Conservation (phyloP, 345 rosid genomes). For the Hibiscus trionum region DNA sequence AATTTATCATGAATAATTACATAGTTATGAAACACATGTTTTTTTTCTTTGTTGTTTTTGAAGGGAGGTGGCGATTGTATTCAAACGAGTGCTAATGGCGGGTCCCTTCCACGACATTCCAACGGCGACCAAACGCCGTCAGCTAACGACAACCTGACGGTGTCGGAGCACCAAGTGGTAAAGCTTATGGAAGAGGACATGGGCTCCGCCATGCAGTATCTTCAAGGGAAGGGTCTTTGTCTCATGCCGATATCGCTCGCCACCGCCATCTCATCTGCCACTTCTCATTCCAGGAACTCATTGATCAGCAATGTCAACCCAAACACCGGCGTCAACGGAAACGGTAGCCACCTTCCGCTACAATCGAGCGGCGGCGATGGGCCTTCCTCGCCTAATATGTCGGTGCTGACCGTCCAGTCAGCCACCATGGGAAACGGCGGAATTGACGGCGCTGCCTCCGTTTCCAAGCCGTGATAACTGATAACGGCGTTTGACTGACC, state of each 20-base stretch:
- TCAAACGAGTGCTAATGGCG: constrained; percentile 31
- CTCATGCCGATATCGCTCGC: constrained; percentile 95
- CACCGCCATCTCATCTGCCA: constrained; percentile 73
- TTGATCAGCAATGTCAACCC: constrained; percentile 4
- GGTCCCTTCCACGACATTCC: constrained; percentile 16
- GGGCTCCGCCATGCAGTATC: constrained; percentile 98
- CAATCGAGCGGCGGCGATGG: constrained; percentile 43
- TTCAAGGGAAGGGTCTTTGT: constrained; percentile 94
- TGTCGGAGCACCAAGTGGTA: constrained; percentile 82
- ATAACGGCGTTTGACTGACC: constrained; percentile 19
- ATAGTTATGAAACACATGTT: too few species aligned
- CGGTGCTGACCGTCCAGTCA: constrained; percentile 70
- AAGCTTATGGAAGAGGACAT: constrained; percentile 95
- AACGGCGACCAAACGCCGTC: constrained; percentile 31
- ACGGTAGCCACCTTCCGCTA: constrained; percentile 2
- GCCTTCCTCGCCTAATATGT: constrained; percentile 67
- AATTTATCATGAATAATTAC: too few species aligned
- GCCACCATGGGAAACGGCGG: constrained; percentile 40
- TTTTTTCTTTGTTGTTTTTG: not conserved
- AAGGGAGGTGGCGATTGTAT: constrained; percentile 52
- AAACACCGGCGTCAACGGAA: not conserved
- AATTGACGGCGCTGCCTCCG: constrained; percentile 30
- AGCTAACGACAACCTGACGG: constrained; percentile 43
- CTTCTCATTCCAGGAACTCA: constrained; percentile 41
- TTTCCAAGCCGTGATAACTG: constrained; percentile 56